Percentiles rank a stretch among this genome's conserved stretches.
Conservation (phyloP, 2,329 filamentous ascomycete genomes). For the Botrytis porri region DNA sequence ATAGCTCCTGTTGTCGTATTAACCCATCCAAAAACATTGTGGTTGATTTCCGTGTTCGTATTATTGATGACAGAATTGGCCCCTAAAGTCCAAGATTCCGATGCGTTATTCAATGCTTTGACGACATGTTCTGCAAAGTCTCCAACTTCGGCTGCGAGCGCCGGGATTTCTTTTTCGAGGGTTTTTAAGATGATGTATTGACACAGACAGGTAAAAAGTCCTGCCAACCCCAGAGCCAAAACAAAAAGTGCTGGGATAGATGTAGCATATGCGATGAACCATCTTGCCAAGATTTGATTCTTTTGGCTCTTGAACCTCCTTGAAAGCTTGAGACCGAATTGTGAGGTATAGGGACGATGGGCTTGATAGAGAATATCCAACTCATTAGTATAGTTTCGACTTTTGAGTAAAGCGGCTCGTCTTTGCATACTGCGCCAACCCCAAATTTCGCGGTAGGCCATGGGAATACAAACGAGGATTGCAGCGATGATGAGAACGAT, state of each 20-base stretch:
- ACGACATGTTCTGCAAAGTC: slow-evolving; percentile 65
- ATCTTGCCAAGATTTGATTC: slow-evolving; percentile 61
- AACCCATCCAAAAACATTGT: slow-evolving; percentile 83
- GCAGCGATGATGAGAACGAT: slow-evolving; percentile 71
- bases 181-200: slow-evolving; percentile 63
- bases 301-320: slow-evolving; percentile 58
- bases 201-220: slow-evolving; percentile 63
- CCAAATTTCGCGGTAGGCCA: slow-evolving; percentile 77
- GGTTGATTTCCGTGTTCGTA: slow-evolving; percentile 72
- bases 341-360: slow-evolving; percentile 74
- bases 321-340: slow-evolving; percentile 67
- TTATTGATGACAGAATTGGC: slow-evolving; percentile 60
- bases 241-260: slow-evolving; percentile 67
- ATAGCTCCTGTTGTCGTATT: slow-evolving; percentile 77
- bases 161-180: slow-evolving; percentile 63
- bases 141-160: slow-evolving; percentile 60
- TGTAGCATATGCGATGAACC: slow-evolving; percentile 67
- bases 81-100: slow-evolving; percentile 59
- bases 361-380: slow-evolving; percentile 89
- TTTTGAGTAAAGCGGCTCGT: slow-evolving; percentile 63
- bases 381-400: slow-evolving; percentile 63
- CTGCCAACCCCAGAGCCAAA: slow-evolving; percentile 63
- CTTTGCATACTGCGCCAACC: slow-evolving; percentile 72
- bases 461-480: slow-evolving; percentile 69
- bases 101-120: slow-evolving; percentile 59